phyloP scores from a whole-genome alignment of 768 basidiomycete species.

The Trametes cingulata region DNA sequence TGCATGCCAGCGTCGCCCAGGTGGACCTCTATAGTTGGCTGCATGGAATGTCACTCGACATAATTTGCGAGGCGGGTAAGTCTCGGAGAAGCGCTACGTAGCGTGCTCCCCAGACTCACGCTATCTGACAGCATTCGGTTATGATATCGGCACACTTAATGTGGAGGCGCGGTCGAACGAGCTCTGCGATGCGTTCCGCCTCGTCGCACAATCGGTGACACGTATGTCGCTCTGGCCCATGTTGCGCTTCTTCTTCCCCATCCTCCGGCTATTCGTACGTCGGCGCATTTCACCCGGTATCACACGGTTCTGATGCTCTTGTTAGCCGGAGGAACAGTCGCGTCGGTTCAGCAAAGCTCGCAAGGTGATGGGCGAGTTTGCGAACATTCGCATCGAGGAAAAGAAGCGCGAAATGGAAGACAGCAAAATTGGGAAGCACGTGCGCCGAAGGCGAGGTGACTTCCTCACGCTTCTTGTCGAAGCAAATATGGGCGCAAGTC shows the following conservation, averaged over 20 bases:
- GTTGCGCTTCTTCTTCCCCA: constrained; percentile 22
- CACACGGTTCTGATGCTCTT: too few relatives aligned
- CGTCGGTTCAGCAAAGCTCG: constrained; percentile 13
- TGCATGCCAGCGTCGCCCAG: constrained; percentile 24
- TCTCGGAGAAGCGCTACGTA: background rate
- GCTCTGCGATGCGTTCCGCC: constrained; percentile 33
- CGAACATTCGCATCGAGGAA: constrained; percentile 27
- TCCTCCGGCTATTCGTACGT: constrained; percentile 25
- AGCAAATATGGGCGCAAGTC: constrained; percentile 29
- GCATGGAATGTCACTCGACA: constrained; percentile 39
- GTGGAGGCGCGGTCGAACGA: constrained; percentile 30
- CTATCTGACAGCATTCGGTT: constrained; percentile 33
- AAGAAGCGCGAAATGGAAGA: constrained; percentile 34
- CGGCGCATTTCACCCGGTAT: too few relatives aligned
- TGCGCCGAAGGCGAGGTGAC: constrained; percentile 28
- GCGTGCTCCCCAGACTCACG: background rate
- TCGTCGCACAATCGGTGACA: constrained; percentile 22
- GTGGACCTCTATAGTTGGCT: constrained; percentile 38
- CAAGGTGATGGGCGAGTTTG: constrained; percentile 26
- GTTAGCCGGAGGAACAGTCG: constrained; percentile 8
- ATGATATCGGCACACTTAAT: constrained; percentile 34
- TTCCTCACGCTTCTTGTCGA: constrained; percentile 31
- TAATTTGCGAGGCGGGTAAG: constrained; percentile 42
- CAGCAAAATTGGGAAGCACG: constrained; percentile 33
- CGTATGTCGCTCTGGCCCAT: background rate